phyloP scores from a whole-genome alignment of 176 grass and related monocot species.

The Zoysia japonica region DNA sequence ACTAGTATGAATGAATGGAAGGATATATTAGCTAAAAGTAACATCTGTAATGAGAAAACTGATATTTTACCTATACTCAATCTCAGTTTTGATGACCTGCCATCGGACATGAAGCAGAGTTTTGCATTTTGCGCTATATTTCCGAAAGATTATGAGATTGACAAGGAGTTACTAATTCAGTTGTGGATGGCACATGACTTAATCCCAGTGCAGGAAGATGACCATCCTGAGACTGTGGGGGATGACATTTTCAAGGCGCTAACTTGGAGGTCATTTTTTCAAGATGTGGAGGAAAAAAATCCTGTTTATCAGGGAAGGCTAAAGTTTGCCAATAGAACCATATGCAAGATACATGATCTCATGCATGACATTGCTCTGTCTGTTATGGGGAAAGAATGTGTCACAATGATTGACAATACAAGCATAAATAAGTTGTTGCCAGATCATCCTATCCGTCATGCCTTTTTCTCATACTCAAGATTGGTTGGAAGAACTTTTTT shows the following conservation, averaged over 20 bases:
- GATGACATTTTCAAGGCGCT: conserved; percentile 1
- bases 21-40: neutral
- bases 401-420: neutral
- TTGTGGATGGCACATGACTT: conserved; percentile 24
- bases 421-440: neutral
- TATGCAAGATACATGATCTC: conserved; percentile 37
- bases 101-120: neutral
- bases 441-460: neutral
- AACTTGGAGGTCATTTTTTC: conserved; percentile 37
- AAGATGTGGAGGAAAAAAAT: neutral
- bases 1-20: too few relatives aligned
- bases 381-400: conserved; percentile 15
- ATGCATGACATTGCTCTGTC: conserved; percentile 20
- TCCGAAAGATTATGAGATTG: too few relatives aligned
- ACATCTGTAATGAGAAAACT: neutral
- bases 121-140: too few relatives aligned
- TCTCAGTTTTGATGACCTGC: conserved; percentile 12
- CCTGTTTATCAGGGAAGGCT: too few relatives aligned
- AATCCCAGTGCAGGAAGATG: neutral
- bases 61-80: neutral
- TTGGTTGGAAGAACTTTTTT: neutral
- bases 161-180: too few relatives aligned
- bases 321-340: neutral
- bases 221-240: neutral
- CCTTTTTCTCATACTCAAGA: accelerated